phyloP scores from a whole-genome alignment of 1,284 basidiomycete genomes.

The Ustilago trichophora region DNA sequence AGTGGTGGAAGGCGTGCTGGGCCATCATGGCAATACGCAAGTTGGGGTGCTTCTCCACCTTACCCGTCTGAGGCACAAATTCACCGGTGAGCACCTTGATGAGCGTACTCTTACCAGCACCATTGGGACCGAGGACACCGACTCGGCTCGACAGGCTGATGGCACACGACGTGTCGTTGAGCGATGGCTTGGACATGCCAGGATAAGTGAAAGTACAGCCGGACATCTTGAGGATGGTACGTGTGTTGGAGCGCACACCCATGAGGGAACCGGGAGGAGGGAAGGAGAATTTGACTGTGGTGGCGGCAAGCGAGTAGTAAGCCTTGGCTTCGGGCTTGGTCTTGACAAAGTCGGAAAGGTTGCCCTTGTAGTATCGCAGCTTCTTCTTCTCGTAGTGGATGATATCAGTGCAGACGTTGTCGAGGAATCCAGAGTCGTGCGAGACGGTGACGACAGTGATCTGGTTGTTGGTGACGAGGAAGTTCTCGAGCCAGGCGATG shows the following conservation, averaged over 20 bases:
- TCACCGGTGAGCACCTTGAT: constrained; percentile 97
- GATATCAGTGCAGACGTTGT: constrained; percentile 96
- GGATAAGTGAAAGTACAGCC: constrained; percentile 96
- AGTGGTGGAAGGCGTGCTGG: constrained; percentile 74
- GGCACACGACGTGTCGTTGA: constrained; percentile 88
- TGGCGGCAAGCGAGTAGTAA: constrained; percentile 95
- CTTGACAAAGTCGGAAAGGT: constrained; percentile 89
- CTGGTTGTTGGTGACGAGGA: constrained; percentile 69
- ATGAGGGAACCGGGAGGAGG: constrained; percentile 94
- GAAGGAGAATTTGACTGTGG: constrained; percentile 94
- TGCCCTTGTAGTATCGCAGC: constrained; percentile 93
- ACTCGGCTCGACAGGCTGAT: constrained; percentile 77
- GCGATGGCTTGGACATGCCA: constrained; percentile 81
- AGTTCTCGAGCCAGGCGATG: constrained; percentile 92
- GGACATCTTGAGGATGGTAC: constrained; percentile 92
- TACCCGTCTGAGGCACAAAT: constrained; percentile 88
- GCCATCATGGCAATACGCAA: constrained; percentile 97
- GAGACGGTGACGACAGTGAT: constrained; percentile 91
- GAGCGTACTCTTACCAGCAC: constrained; percentile 76
- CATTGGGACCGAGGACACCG: constrained; percentile 67
- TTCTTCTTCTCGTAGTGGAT: constrained; percentile 98
- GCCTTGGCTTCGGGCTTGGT: constrained; percentile 93
- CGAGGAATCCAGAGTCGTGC: constrained; percentile 97
- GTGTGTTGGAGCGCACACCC: constrained; percentile 95
- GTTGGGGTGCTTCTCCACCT: constrained; percentile 94